Base-by-base conservation (phyloP, 768 basidiomycete species). In the Psilocybe sp. region DNA sequence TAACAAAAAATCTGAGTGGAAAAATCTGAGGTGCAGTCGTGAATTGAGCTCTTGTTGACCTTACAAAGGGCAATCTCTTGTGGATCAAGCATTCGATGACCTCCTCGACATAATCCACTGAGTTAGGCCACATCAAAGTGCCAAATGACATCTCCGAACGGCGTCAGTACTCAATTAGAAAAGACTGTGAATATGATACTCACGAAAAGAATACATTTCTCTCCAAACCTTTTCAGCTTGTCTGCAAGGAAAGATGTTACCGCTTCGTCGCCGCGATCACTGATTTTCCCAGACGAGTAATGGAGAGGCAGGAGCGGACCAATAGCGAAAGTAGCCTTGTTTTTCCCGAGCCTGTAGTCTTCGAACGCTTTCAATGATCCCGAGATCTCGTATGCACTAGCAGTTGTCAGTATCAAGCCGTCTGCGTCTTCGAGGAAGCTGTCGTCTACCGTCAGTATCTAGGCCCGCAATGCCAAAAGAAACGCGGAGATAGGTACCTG, bases 171-270 rank as follows among this genome's bases (percentile, higher is more conserved):
- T 9, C 13, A 19, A 18, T n/a, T 2, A 23, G 1, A 7, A 16
- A 13, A 2, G n/a, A 40, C n/a, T 1, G n/a, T n/a, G n/a, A 28
- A 28, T 18, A 1, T 11, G n/a, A n/a, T 5, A 49, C 52, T 34
- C 20, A 55, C 53, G 12, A 55, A 44, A 5, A 55, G 14, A 14
- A 51, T 42, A 1, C 45, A 47, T 5, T 51, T 47, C 28, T 47
- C 32, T 3, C 53, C 53, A 5, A 42, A 28, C 18, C 45, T 38
- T 9, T 12, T 19, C 19, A 33, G 38, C 33, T 33, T 47, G 13
- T 28, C 41, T 11, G 47, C 43, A 15, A 55, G 50, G 23, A 55
- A 55, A 5, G 10, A 28, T 7, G 23, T 7, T 7, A 28, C 23
- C 23, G 3, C 23, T 7, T 28, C 23, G 23, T 28, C 23, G 7